Evolutionary conservation across 306 rosid species (phyloP), one percentile per base, ranked within the genome.

Genomic region (Gillenia trifoliata): DNA sequence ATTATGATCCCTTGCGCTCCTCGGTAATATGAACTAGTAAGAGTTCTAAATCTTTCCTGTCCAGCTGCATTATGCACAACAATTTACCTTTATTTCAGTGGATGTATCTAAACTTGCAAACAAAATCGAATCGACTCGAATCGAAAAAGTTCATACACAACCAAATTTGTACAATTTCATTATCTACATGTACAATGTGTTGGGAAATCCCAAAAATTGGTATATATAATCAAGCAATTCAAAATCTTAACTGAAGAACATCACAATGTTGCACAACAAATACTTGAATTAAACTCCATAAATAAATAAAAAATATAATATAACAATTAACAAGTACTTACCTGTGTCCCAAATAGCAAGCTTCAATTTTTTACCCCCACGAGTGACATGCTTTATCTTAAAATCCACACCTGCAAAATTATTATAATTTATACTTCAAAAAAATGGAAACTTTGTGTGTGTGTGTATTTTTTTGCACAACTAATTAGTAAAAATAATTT

Each of bases 291-390:
- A 50, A 50, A 20, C 63, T 31, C n/a, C 30, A 50, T 11, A 70
- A 4, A 33, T 11, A 49, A 20, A 5, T 31, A 64, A 9, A 33
- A 34, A 64, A 12, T 8, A 62, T 13, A 0, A 33, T 4, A 8
- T 50, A 20, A 33, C 4, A 56, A 13, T 5, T 49, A n/a, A 54
- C 0, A 70, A 59, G 36, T 45, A 19, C 63, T 76, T 88, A 90
- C 97, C 98, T 80, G 95, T 93, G 83, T 93, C 98, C 97, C 98
- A 93, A 65, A 93, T 90, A 30, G 96, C 95, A 74, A 93, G 95
- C 81, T 90, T 93, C 82, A 93, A 80, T 79, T 86, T 89, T 72
- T 93, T 93, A 17, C 95, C 97, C 33, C 92, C 86, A 64, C 72
- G 5, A 20, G 81, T 79, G 31, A 85, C 88, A 78, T 85, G 80